Evolutionary conservation across 257 asterid species (phyloP).

Genomic region (Solanum tacnaense): DNA sequence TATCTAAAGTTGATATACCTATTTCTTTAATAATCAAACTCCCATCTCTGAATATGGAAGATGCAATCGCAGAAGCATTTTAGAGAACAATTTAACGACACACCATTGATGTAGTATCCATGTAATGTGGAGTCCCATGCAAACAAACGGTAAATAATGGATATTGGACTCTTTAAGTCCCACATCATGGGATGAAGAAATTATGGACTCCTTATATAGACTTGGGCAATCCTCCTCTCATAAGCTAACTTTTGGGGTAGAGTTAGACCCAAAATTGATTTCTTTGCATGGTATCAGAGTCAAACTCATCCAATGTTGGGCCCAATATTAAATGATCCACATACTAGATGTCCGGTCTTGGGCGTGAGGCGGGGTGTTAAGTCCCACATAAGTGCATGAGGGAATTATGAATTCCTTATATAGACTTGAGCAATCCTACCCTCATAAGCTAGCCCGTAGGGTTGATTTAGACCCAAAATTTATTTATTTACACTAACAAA

Average conservation of each 20-base stretch:
- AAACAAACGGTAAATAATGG: neutral
- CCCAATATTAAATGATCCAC: neutral
- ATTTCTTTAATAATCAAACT: neutral
- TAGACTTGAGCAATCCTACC: neutral
- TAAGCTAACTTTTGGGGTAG: neutral
- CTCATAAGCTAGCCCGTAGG: neutral
- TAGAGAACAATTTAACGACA: neutral
- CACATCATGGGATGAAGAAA: neutral
- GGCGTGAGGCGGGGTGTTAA: neutral
- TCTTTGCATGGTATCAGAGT: too few species aligned
- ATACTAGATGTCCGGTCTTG: neutral
- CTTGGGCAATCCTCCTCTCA: neutral
- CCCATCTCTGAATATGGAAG: neutral
- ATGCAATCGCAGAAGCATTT: neutral
- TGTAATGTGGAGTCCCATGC: neutral
- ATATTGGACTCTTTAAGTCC: neutral
- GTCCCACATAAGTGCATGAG: neutral
- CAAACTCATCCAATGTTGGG: neutral
- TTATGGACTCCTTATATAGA: neutral
- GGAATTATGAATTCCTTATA: neutral
- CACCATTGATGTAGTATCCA: slow-evolving; percentile 2
- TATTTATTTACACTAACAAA: neutral
- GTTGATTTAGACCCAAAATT: neutral
- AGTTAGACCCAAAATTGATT: neutral
- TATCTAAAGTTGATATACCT: neutral